phyloP scores from a whole-genome alignment of 495 filamentous ascomycete genomes.

The Tuber melanosporum region DNA sequence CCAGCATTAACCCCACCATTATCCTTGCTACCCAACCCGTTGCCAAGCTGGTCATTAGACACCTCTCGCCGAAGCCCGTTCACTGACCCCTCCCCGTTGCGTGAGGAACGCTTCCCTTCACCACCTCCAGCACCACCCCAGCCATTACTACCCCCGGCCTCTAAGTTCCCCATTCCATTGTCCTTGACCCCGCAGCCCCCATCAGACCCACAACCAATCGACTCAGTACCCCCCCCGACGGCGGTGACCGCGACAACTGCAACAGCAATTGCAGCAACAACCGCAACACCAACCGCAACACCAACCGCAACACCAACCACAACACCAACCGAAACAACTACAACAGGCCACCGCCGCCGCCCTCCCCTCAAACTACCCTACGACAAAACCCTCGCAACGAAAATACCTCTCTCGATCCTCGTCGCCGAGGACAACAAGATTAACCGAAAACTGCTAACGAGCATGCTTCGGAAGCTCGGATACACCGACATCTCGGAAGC shows the following conservation, averaged over 20 bases:
- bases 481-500: conserved; percentile 62
- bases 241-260: background rate
- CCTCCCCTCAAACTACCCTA: conserved; percentile 11
- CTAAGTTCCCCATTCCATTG: background rate
- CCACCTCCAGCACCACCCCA: conserved; percentile 12
- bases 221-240: background rate
- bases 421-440: conserved; percentile 77
- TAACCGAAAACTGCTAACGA: conserved; percentile 66
- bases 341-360: conserved; percentile 13
- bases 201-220: background rate
- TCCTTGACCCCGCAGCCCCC: background rate
- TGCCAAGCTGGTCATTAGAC: conserved; percentile 27
- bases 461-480: conserved; percentile 64
- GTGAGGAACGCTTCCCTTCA: conserved; percentile 32
- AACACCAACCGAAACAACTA: background rate
- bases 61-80: conserved; percentile 22
- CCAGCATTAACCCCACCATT: conserved; percentile 26
- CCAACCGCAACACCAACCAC: background rate
- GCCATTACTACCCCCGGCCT: background rate
- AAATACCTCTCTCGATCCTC: conserved; percentile 54
- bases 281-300: background rate
- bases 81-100: conserved; percentile 25
- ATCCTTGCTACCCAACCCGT: conserved; percentile 30
- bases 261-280: background rate
- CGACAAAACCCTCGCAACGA: conserved; percentile 26